Evolutionary conservation across 1,284 basidiomycete species (phyloP).

Genomic region (Heliocybe sulcata): DNA sequence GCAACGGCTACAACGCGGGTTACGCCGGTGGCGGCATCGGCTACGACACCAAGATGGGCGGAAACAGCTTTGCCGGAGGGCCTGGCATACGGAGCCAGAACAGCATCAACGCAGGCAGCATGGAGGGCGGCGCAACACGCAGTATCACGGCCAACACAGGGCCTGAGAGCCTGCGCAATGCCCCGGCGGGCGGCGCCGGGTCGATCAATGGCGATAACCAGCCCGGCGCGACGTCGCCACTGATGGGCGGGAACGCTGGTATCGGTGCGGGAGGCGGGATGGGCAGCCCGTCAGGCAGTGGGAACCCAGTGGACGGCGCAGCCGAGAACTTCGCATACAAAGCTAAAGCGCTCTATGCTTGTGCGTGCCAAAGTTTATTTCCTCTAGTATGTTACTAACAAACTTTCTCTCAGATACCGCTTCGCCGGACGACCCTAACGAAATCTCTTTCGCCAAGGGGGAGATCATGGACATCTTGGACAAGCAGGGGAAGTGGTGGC

Average conservation of each 20-base stretch:
- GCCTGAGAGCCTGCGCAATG: constrained; percentile 32
- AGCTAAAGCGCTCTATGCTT: constrained; percentile 86
- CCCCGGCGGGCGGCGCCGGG: constrained; percentile 30
- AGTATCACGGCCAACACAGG: constrained; percentile 16
- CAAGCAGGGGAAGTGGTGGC: constrained; percentile 95
- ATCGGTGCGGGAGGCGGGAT: constrained; percentile 41
- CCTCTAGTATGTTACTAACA: constrained; percentile 6
- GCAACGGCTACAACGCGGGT: constrained; percentile 59
- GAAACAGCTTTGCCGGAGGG: constrained; percentile 27
- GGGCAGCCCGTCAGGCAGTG: constrained; percentile 14
- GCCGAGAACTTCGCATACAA: constrained; percentile 53
- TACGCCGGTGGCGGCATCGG: constrained; percentile 43
- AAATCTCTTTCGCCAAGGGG: constrained; percentile 91
- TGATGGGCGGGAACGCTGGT: constrained; percentile 53
- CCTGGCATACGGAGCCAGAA: constrained; percentile 50
- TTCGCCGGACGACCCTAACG: constrained; percentile 91
- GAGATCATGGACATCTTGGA: constrained; percentile 94
- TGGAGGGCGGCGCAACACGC: constrained; percentile 23
- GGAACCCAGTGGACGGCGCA: constrained; percentile 9
- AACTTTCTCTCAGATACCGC: constrained; percentile 65
- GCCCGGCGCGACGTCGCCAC: constrained; percentile 47
- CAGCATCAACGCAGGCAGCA: constrained; percentile 46
- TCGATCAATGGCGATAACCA: constrained; percentile 40
- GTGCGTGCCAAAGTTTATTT: constrained; percentile 37
- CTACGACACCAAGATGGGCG: constrained; percentile 53